phyloP scores from a whole-genome alignment of 352 stramenopile species.

The Globisporangium middletonii region DNA sequence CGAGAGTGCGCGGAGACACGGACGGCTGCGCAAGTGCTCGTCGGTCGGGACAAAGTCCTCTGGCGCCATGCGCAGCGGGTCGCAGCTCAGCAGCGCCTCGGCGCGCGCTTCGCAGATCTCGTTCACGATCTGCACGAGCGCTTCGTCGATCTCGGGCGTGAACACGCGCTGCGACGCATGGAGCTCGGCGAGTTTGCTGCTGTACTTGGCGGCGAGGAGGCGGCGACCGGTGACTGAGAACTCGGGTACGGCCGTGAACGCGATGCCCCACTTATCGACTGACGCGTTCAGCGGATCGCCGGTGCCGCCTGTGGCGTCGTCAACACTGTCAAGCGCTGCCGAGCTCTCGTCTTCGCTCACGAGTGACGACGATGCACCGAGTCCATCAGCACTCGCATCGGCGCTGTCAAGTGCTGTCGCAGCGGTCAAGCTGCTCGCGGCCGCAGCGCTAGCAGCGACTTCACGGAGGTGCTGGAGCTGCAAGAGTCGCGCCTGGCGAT shows the following conservation, averaged over 20 bases:
- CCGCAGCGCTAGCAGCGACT: background rate
- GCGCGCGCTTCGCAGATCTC: constrained; percentile 76
- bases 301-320: background rate
- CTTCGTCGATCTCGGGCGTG: constrained; percentile 53
- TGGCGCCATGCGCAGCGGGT: constrained; percentile 76
- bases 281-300: constrained; percentile 10
- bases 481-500: constrained; percentile 42
- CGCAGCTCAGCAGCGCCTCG: constrained; percentile 68
- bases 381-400: background rate
- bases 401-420: background rate
- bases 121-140: constrained; percentile 79
- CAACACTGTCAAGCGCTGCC: background rate
- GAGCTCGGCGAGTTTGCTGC: constrained; percentile 44
- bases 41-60: constrained; percentile 73
- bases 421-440: background rate
- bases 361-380: background rate
- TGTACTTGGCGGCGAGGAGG: constrained; percentile 70
- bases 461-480: constrained; percentile 20
- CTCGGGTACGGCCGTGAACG: constrained; percentile 80
- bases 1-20: constrained; percentile 36
- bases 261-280: constrained; percentile 80
- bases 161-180: constrained; percentile 72
- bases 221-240: constrained; percentile 75
- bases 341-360: constrained; percentile 10
- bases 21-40: constrained; percentile 53